Base-by-base conservation (phyloP, 1,284 basidiomycete species). In the Marasmius sp. region DNA sequence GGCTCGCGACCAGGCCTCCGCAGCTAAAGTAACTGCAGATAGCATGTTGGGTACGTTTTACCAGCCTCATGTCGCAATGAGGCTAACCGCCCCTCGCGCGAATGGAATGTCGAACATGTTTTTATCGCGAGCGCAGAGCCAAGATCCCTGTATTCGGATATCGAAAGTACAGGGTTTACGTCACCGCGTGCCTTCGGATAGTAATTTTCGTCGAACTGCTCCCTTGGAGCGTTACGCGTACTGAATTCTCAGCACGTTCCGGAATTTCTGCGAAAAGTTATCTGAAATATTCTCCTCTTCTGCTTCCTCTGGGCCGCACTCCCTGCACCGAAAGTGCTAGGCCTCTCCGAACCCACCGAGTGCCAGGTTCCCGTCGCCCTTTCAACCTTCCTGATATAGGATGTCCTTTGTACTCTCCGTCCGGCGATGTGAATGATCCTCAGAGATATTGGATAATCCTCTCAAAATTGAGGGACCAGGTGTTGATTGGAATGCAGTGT, bases 301-400 rank as follows among this genome's bases (percentile, higher is more conserved):
- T 61, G 34, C 59, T 60, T 60, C 59, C 27, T 50, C 49, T 27
- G 36, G 59, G 52, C 59, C 62, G 59, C 62, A 56, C 55, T 64
- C 37, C 52, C 18, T 53, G 47, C 62, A 57, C 50, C 49, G 39
- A 57, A 50, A 57, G 50, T 41, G 53, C 52, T 37, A 36, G 51
- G 14, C 34, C 34, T 33, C 58, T 50, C 64, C 54, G 41, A 65
- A 49, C 61, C 50, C 54, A 39, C 50, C 50, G 51, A 61, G 16
- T 45, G 52, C 58, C 41, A 51, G 52, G 58, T 57, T 55, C 10
- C 57, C 37, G 50, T 52, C n/a, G 39, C 57, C 58, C 64, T 65
- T 65, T 65, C 55, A 65, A 65, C 61, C 52, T 65, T 65, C 64
- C 64, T 61, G 61, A 60, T 65, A 58, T 65, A 60, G 64, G 37